Evolutionary conservation across 192 early-diverging fungal species (phyloP).

Genomic region (Rhizophagus clarus): DNA sequence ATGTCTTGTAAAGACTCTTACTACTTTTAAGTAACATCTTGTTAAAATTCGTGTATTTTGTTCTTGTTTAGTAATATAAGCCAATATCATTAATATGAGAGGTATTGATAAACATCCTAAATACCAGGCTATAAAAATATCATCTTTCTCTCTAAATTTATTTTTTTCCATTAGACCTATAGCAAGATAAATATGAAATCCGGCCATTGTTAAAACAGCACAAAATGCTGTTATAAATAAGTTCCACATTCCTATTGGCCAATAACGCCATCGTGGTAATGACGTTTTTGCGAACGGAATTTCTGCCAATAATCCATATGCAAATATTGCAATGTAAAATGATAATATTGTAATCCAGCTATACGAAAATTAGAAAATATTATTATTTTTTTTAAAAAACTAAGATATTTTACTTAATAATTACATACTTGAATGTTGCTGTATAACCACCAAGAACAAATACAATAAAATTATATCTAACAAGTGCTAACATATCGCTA

Average conservation of each 20-base stretch:
- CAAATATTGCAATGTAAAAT: constrained; percentile 44
- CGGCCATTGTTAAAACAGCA: constrained; percentile 63
- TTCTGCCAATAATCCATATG: constrained; percentile 62
- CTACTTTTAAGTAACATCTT: background rate
- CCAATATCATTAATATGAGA: constrained; percentile 38
- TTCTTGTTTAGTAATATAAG: constrained; percentile 43
- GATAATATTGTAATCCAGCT: constrained; percentile 44
- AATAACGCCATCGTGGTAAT: constrained; percentile 59
- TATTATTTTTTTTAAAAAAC: background rate
- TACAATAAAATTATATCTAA: constrained; percentile 65
- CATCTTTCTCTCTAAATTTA: background rate
- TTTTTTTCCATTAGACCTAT: constrained; percentile 34
- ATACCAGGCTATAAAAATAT: constrained; percentile 49
- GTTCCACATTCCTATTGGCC: constrained; percentile 68
- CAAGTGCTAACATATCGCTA: constrained; percentile 59
- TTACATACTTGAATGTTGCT: constrained; percentile 60
- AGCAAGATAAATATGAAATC: constrained; percentile 55
- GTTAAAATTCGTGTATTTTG: constrained; percentile 43
- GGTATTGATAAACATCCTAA: constrained; percentile 50
- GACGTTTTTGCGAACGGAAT: constrained; percentile 70
- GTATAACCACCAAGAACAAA: constrained; percentile 81
- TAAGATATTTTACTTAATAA: background rate
- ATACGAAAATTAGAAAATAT: background rate
- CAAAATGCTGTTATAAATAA: constrained; percentile 58
- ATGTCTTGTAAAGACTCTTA: background rate